phyloP scores from a whole-genome alignment of 768 basidiomycete species.

The Auricularia auricula-judae region DNA sequence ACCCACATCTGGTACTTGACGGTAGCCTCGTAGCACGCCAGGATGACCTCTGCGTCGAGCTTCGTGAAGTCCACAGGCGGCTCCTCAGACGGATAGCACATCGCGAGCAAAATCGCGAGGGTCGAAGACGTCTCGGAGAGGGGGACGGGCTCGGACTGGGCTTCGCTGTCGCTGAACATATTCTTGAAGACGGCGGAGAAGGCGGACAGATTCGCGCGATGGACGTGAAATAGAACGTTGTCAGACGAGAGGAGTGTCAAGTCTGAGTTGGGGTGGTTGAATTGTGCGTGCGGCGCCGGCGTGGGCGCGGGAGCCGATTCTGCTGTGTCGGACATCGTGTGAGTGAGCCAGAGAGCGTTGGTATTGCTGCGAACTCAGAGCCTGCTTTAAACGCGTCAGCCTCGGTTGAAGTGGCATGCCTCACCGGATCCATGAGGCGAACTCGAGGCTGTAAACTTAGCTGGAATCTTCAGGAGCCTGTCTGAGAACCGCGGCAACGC shows the following conservation, averaged over 20 bases:
- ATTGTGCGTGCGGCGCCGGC: not conserved
- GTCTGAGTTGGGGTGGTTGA: not conserved
- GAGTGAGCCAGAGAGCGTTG: too few relatives aligned
- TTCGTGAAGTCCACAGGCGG: not conserved
- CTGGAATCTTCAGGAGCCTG: too few relatives aligned
- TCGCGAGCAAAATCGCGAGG: not conserved
- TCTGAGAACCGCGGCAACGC: too few relatives aligned
- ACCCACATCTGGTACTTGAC: slow-evolving; percentile 1
- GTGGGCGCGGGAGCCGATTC: too few relatives aligned
- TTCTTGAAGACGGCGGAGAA: not conserved
- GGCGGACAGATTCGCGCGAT: not conserved
- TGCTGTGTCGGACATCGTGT: too few relatives aligned
- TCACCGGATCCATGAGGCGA: too few relatives aligned
- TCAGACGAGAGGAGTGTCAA: not conserved
- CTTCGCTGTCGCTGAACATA: not conserved
- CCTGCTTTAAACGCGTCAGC: too few relatives aligned
- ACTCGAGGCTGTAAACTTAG: too few relatives aligned
- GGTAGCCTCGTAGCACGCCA: not conserved
- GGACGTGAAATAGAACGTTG: not conserved
- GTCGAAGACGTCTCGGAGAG: not conserved
- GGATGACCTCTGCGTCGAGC: not conserved
- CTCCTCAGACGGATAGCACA: not conserved
- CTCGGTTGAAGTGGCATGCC: too few relatives aligned
- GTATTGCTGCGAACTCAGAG: too few relatives aligned
- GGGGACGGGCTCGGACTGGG: not conserved